Evolutionary conservation across 768 basidiomycete species (phyloP).

Genomic region (Pisolithus sp.): DNA sequence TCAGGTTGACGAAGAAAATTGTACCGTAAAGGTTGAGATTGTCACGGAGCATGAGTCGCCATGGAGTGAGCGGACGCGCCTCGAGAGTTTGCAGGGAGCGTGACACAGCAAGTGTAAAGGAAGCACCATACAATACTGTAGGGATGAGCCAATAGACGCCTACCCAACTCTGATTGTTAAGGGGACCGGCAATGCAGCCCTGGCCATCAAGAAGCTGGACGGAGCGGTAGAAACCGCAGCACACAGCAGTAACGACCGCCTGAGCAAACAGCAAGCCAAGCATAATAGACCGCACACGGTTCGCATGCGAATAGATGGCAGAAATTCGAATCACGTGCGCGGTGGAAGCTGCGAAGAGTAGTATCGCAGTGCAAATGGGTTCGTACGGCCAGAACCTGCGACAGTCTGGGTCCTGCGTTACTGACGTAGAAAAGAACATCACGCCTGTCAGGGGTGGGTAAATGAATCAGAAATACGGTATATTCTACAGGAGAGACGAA

Average conservation of each 20-base stretch:
- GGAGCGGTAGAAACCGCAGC: conserved; percentile 77
- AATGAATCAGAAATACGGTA: background rate
- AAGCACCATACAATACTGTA: conserved; percentile 51
- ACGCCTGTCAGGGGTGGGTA: conserved; percentile 43
- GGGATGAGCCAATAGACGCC: conserved; percentile 81
- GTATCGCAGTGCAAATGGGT: conserved; percentile 76
- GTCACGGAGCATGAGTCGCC: conserved; percentile 89
- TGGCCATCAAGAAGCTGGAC: conserved; percentile 69
- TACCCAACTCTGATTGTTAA: conserved; percentile 59
- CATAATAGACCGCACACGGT: conserved; percentile 50
- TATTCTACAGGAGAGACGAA: background rate
- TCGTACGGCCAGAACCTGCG: conserved; percentile 75
- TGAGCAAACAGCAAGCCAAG: conserved; percentile 57
- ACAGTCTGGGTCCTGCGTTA: conserved; percentile 49
- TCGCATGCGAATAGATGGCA: conserved; percentile 66
- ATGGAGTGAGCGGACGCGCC: conserved; percentile 51
- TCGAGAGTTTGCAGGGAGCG: conserved; percentile 20
- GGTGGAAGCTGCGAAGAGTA: conserved; percentile 55
- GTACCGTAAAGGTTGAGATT: conserved; percentile 82
- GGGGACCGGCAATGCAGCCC: conserved; percentile 83
- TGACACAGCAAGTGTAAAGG: conserved; percentile 18
- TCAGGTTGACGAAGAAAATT: conserved; percentile 73
- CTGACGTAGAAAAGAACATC: conserved; percentile 78
- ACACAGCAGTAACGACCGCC: conserved; percentile 63
- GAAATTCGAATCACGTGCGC: conserved; percentile 69